phyloP scores from a whole-genome alignment of 2,329 filamentous ascomycete genomes.

The Simplicillium aogashimaense region DNA sequence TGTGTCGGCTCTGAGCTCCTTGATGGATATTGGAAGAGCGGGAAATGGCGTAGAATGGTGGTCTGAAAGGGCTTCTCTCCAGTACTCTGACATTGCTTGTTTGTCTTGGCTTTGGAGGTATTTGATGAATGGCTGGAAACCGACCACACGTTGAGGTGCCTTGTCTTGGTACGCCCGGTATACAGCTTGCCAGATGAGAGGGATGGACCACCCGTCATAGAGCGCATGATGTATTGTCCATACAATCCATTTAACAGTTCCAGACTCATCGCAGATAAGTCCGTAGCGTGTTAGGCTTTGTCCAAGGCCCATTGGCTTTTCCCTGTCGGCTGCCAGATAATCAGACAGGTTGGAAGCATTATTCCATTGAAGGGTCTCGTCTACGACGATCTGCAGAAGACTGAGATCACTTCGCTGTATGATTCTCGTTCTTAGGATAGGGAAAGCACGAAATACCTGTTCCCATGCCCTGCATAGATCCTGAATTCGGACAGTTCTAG shows the following conservation, averaged over 20 bases:
- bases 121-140: slow-evolving; percentile 5
- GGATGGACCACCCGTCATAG: slow-evolving; percentile 11
- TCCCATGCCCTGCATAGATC: too few relatives aligned
- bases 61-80: slow-evolving; percentile 3
- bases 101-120: not conserved
- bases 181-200: slow-evolving; percentile 2
- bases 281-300: slow-evolving; percentile 2
- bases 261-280: not conserved
- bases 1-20: not conserved
- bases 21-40: not conserved
- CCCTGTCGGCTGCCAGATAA: not conserved
- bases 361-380: slow-evolving; percentile 3
- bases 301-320: not conserved
- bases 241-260: slow-evolving; percentile 2
- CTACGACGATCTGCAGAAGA: slow-evolving; percentile 5
- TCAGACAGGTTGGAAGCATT: not conserved
- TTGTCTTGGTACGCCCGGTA: not conserved
- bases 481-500: too few relatives aligned
- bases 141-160: not conserved
- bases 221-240: slow-evolving; percentile 13
- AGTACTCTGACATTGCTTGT: slow-evolving; percentile 1
- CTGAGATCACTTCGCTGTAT: slow-evolving; percentile 2
- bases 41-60: slow-evolving; percentile 2
- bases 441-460: not conserved
- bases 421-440: slow-evolving; percentile 6